A percentile compares a stretch with the other conserved stretches of the same genome.
phyloP scores from a whole-genome alignment of 2,329 filamentous ascomycete genomes.

The Stachybotrys echinatus region DNA sequence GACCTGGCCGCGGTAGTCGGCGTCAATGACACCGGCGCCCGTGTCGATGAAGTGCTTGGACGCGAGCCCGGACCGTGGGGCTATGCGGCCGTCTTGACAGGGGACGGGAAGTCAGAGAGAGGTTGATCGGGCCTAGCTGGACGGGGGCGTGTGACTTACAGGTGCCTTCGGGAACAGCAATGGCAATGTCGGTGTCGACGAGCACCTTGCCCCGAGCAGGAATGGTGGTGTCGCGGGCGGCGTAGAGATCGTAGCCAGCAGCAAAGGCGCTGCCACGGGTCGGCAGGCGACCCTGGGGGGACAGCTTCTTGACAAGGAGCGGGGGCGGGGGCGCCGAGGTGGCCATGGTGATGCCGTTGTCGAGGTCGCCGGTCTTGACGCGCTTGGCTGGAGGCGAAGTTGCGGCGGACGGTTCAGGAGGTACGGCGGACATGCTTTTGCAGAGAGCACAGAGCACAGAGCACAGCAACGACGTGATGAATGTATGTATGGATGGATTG shows the following conservation, averaged over 20 bases:
- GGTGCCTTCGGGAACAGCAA: slow-evolving; percentile 84
- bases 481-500: too few species aligned
- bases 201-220: slow-evolving; percentile 79
- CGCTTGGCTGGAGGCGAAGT: slow-evolving; percentile 76
- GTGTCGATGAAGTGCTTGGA: slow-evolving; percentile 95
- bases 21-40: slow-evolving; percentile 94
- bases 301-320: slow-evolving; percentile 84
- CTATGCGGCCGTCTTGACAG: slow-evolving; percentile 90
- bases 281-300: slow-evolving; percentile 70
- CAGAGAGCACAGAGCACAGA: too few species aligned
- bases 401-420: slow-evolving; percentile 43
- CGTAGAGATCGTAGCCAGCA: slow-evolving; percentile 92
- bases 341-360: slow-evolving; percentile 13
- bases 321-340: slow-evolving; percentile 45
- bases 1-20: slow-evolving; percentile 90
- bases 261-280: slow-evolving; percentile 86
- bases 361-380: slow-evolving; percentile 53
- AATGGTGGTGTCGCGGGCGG: slow-evolving; percentile 66
- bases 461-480: too few species aligned
- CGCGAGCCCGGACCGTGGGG: slow-evolving; percentile 85
- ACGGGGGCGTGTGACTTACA: slow-evolving; percentile 54
- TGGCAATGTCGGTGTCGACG: slow-evolving; percentile 85
- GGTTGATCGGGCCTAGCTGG: background rate
- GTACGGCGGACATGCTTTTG: slow-evolving; percentile 13
- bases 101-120: background rate